Base-by-base conservation (phyloP, 306 rosid genomes). In the Vigna nakashimae region DNA sequence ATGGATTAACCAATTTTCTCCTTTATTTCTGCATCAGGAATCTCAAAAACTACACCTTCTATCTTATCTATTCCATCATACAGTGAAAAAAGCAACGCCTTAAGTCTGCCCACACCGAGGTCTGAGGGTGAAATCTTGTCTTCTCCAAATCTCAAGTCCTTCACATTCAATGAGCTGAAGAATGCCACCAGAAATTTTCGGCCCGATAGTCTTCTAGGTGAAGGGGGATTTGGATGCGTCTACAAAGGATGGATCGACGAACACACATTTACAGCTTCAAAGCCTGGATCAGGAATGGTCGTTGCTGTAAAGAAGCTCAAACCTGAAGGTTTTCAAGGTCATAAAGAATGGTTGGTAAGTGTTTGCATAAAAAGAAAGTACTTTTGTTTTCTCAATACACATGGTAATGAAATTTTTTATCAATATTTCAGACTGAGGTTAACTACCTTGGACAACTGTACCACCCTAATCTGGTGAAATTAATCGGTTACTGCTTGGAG, bases 211-310 rank as follows among this genome's bases (percentile, higher is more conserved):
- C 93, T 91, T 74, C 90, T 95, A 0, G 99, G 99, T 4, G 99
- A 95, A 88, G 99, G 99, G 7, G 99, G 98, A 76, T 95, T 95
- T 59, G 99, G 99, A 11, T 86, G 75, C 80, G 98, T 95, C 66
- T 95, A 92, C 69, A 95, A 95, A 68, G 99, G 99, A 70, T 92
- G 99, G 99, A 88, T 95, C 6, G 94, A 95, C 75, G 90, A 87
- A 49, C 80, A 86, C 79, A 80, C 91, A 0, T 79, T 68, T 65
- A 65, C 80, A 0, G 92, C 98, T 46, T 74, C 92, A 9, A 92
- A 77, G 85, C 98, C 99, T 1, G 99, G 96, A 56, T 87, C 93
- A 0, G 98, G 97, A 68, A 86, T 90, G 85, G 98, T 92, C 60
- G 97, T 92, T 78, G 99, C 98, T 48, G 93, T 92, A 12, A 95